Evolutionary conservation across 495 filamentous ascomycete species (phyloP), one percentile per base, ranked within the genome.

Genomic region (Penicillium paradoxum): DNA sequence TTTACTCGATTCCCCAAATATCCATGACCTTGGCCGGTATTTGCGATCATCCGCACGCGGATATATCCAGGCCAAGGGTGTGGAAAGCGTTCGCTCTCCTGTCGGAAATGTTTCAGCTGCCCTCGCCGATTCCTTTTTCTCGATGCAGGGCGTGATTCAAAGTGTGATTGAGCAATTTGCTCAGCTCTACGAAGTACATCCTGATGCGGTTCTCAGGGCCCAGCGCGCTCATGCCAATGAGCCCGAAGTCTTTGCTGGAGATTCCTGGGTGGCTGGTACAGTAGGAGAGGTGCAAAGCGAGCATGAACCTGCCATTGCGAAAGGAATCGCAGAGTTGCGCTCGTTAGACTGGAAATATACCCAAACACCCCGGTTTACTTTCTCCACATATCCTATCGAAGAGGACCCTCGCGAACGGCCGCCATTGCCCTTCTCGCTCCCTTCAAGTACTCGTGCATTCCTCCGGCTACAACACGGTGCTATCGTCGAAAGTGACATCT

Each of bases 11-110:
- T 87, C 85, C 9, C 81, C 81, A 5, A 84, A 90, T 59, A 72
- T 97, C n/a, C 59, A 73, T 25, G 64, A 71, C 33, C 82, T 97
- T 6, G 77, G 80, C 9, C 61, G 73, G 2, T 84, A 88, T 54
- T 65, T 98, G 49, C 77, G 79, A 32, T 89, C 88, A 49, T 88
- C 88, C 0, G 88, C 87, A 2, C 83, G 80, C 46, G 76, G 76
- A 2, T 91, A 80, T 64, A 83, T 97, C 52, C 81, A 79, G 50
- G 89, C 91, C 0, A 81, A 85, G 47, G 93, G 95, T 0, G 90
- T 96, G n/a, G 89, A 92, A 62, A 97, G 93, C 64, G 90, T 97
- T 13, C 83, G 87, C 51, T 93, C 89, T 15, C 82, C 86, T 0
- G 82, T 97, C 14, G 76, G 81, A 18, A 97, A 98, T 76, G 83